These are phyloP conservation scores for Escovopsis sp. DNA, from an alignment of 2,329 filamentous ascomycete species.

Conservation along the genomic window DNA sequence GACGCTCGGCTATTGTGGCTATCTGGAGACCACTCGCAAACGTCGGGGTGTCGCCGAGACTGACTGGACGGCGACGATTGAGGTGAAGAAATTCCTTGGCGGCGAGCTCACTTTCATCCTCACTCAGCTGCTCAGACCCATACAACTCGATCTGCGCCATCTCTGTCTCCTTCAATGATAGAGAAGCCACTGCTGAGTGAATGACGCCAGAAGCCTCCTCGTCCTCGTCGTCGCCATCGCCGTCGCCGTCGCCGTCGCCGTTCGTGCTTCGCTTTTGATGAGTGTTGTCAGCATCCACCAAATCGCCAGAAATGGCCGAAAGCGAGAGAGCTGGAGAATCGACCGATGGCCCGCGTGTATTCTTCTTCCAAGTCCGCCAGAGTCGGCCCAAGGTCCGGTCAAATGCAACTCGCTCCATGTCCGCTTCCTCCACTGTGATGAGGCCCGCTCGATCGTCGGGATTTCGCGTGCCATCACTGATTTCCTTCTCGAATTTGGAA, in stretches of 20 bases:
- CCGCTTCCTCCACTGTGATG: conserved; percentile 73
- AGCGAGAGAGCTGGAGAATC: conserved; percentile 34
- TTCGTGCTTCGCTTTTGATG: no score
- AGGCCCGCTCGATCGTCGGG: conserved; percentile 42
- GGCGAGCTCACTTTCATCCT: conserved; percentile 42
- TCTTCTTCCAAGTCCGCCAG: conserved; percentile 93
- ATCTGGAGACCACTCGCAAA: conserved; percentile 17
- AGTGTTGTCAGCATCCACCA: neutral
- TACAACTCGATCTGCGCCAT: conserved; percentile 70
- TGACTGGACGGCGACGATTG: conserved; percentile 19
- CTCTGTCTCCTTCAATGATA: conserved; percentile 36
- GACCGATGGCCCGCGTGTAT: conserved; percentile 44
- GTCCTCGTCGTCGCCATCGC: no score
- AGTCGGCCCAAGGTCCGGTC: conserved; percentile 77
- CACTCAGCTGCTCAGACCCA: conserved; percentile 46
- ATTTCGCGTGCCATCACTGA: conserved; percentile 34
- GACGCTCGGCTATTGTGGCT: conserved; percentile 19
- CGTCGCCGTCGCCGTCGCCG: no score
- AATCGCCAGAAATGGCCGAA: conserved; percentile 29
- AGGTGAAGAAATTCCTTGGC: conserved; percentile 21
- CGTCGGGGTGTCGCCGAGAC: conserved; percentile 17
- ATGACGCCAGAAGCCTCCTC: no score
- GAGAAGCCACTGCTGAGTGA: no score
- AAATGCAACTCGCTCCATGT: conserved; percentile 85
- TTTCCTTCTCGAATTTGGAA: conserved; percentile 42